phyloP scores from a whole-genome alignment of 1,139 yeast genomes.

The Kurtzmaniella quercitrusa region DNA sequence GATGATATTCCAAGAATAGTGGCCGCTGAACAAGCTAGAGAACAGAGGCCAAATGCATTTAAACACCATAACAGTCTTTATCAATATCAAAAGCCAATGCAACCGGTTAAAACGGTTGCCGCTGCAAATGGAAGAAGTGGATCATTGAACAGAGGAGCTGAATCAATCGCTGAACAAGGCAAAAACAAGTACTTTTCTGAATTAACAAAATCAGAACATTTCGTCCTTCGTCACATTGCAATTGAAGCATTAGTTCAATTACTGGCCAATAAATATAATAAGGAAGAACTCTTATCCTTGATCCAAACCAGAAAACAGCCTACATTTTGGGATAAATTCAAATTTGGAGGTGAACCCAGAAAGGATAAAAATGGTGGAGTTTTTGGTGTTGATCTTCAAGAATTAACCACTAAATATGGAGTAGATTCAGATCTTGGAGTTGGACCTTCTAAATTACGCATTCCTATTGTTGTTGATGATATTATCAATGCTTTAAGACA shows the following conservation, averaged over 20 bases:
- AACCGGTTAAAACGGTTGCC: slow-evolving; percentile 23
- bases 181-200: slow-evolving; percentile 65
- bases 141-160: slow-evolving; percentile 7
- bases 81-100: slow-evolving; percentile 35
- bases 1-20: slow-evolving; percentile 97
- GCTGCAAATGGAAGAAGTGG: slow-evolving; percentile 15
- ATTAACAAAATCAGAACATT: slow-evolving; percentile 55
- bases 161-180: slow-evolving; percentile 11
- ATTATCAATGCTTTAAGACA: slow-evolving; percentile 78
- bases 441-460: slow-evolving; percentile 73
- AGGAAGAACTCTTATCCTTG: slow-evolving; percentile 50
- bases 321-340: slow-evolving; percentile 75
- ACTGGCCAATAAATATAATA: slow-evolving; percentile 30
- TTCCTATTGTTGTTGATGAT: slow-evolving; percentile 88
- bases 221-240: slow-evolving; percentile 63
- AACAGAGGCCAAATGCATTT: slow-evolving; percentile 82
- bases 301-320: slow-evolving; percentile 55
- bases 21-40: slow-evolving; percentile 95
- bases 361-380: slow-evolving; percentile 39
- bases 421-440: slow-evolving; percentile 84
- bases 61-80: slow-evolving; percentile 57
- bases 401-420: slow-evolving; percentile 71
- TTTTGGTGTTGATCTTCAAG: slow-evolving; percentile 76
- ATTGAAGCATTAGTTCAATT: slow-evolving; percentile 53
- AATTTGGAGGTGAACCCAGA: slow-evolving; percentile 30